Evolutionary conservation across 371 early-diverging fungal species (phyloP).

Genomic region (Catenaria anguillulae): DNA sequence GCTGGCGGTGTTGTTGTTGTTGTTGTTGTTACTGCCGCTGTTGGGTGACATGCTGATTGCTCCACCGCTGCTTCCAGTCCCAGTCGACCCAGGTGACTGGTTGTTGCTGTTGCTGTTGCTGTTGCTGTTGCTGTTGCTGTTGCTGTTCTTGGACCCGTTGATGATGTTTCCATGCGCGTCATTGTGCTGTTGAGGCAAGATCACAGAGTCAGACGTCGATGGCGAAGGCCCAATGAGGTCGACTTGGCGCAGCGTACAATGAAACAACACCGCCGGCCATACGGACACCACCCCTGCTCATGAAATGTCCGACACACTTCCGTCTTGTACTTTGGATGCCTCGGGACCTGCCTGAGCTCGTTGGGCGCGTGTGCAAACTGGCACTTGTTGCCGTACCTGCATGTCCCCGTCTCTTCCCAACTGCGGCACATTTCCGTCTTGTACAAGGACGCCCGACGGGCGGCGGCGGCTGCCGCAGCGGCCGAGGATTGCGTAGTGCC

Average conservation of each 20-base stretch:
- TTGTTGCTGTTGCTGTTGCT: neutral
- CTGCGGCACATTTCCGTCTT: constrained; percentile 94
- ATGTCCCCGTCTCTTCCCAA: constrained; percentile 72
- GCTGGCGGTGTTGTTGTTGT: too few species aligned
- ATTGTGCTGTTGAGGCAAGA: neutral
- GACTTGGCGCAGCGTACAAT: neutral
- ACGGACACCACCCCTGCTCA: constrained; percentile 8
- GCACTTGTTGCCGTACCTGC: constrained; percentile 70
- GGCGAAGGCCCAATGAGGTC: neutral
- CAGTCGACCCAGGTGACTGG: neutral
- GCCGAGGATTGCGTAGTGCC: neutral
- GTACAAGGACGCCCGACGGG: constrained; percentile 37
- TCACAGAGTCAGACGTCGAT: neutral
- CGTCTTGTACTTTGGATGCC: constrained; percentile 92
- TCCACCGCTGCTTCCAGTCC: neutral
- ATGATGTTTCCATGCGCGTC: neutral
- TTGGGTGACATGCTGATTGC: too few species aligned
- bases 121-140: neutral
- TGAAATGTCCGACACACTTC: constrained; percentile 40
- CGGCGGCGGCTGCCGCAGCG: neutral
- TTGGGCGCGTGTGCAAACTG: constrained; percentile 81
- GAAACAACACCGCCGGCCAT: constrained; percentile 6
- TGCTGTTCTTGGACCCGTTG: neutral
- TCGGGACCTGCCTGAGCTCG: constrained; percentile 64
- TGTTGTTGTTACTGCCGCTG: too few species aligned